Evolutionary conservation across 2,329 filamentous ascomycete species (phyloP), one percentile per base, ranked within the genome.

Genomic region (Ceratocystis destructans): DNA sequence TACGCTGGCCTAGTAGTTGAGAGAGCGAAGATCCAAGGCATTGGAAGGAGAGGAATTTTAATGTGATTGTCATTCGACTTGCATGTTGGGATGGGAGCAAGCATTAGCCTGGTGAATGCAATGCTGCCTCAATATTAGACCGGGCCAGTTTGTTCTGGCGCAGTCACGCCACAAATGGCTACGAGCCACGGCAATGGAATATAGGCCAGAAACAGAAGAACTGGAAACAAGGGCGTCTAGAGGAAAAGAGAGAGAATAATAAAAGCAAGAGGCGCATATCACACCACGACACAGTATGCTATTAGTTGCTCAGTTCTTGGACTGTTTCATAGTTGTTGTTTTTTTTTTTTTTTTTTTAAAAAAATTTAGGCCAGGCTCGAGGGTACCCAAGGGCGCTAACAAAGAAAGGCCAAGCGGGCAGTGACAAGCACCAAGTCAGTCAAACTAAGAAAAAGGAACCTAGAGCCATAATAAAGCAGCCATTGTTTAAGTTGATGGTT

Each of bases 31-130:
- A 59, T 33, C 53, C 53, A 17, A 28, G 25, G 48, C 25, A 25
- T 25, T 25, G 20, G 20, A 53, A 50, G 46, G 37, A 22, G 46
- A 50, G 22, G 46, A 50, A n/a, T 59, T 59, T 59, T 20, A 31
- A 59, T 59, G 53, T 33, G 53, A 59, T 59, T 59, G 53, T 37
- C 53, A 59, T 59, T 59, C 53, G 53, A 59, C 25, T n/a, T 59
- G 28, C 53, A 20, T n/a, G n/a, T 59, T 31, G 28, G 15, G 48
- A 53, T 25, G 28, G 25, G 12, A 33, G n/a, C 53, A 57, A 15
- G 22, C 53, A 59, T 59, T 31, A 8, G 33, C 53, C 17, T 7
- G 2, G 8, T 53, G 53, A 31, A 59, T 59, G 53, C 28, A 59
- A 31, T 59, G 53, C 25, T 17, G 53, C 53, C 33, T 59, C 7